Percentiles rank a stretch among this genome's conserved stretches.
Evolutionary conservation across 345 rosid genomes (phyloP).

Genomic region (Syzygium jambos): DNA sequence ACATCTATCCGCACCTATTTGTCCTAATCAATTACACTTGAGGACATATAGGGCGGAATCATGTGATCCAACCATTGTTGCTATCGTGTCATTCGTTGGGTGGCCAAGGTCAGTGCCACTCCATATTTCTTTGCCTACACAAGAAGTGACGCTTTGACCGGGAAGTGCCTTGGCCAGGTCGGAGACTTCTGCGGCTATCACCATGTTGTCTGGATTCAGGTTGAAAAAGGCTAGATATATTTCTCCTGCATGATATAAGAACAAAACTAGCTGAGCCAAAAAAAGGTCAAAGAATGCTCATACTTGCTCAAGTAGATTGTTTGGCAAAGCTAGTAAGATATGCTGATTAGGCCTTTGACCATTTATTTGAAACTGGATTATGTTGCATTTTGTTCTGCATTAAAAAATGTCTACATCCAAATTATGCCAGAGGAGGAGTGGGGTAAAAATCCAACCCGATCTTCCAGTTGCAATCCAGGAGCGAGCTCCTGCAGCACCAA

Average conservation of each 20-base stretch:
- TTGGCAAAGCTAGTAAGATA: background rate
- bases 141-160: conserved; percentile 12
- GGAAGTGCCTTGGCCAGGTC: conserved; percentile 45
- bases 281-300: background rate
- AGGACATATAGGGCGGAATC: conserved; percentile 59
- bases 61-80: conserved; percentile 37
- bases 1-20: background rate
- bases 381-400: background rate
- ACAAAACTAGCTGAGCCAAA: background rate
- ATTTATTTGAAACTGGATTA: background rate
- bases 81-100: conserved; percentile 12
- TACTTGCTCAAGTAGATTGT: background rate
- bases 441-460: conserved; percentile 22
- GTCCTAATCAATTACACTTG: conserved; percentile 19
- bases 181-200: conserved; percentile 44
- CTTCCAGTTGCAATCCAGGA: conserved; percentile 91
- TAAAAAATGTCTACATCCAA: background rate
- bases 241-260: conserved; percentile 22
- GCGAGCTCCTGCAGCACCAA: conserved; percentile 46
- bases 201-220: conserved; percentile 27
- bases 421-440: background rate
- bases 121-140: conserved; percentile 52
- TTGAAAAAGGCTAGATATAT: conserved; percentile 57
- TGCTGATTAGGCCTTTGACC: background rate
- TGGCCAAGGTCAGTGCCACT: conserved; percentile 27